These are phyloP conservation scores for Trichothecium roseum DNA, from an alignment of 2,329 filamentous ascomycete genomes.

Conservation along the genomic window DNA sequence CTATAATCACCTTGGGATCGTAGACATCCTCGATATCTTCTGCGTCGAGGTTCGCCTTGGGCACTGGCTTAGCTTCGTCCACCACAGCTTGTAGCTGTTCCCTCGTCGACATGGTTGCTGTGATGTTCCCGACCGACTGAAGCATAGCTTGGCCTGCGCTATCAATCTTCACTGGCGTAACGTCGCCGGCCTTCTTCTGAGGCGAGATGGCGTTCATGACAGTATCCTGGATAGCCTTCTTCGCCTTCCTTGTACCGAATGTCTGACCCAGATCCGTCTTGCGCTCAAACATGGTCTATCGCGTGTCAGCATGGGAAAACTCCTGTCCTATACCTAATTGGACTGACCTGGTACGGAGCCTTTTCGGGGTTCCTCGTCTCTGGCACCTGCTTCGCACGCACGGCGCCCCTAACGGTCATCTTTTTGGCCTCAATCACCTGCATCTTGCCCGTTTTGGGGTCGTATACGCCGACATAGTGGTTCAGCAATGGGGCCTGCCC, in stretches of 20 bases:
- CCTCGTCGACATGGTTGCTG: conserved; percentile 54
- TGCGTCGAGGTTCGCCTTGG: conserved; percentile 57
- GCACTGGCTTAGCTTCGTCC: conserved; percentile 62
- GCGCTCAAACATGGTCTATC: conserved; percentile 47
- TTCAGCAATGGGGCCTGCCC: conserved; percentile 33
- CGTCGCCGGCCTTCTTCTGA: conserved; percentile 21
- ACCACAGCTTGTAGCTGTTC: conserved; percentile 55
- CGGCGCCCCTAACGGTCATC: conserved; percentile 48
- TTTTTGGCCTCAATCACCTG: conserved; percentile 54
- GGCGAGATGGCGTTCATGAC: conserved; percentile 60
- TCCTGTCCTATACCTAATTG: not conserved
- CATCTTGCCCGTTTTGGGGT: conserved; percentile 47
- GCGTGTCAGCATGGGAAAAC: conserved; percentile 12
- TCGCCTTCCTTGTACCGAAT: conserved; percentile 79
- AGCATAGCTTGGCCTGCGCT: conserved; percentile 50
- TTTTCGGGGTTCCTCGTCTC: conserved; percentile 21
- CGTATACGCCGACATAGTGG: conserved; percentile 56
- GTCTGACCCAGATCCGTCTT: conserved; percentile 62
- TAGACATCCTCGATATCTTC: conserved; percentile 64
- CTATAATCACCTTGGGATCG: conserved; percentile 54
- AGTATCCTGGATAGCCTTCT: conserved; percentile 61
- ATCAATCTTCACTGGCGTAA: conserved; percentile 38
- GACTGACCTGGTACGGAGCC: conserved; percentile 16
- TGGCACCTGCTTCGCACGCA: conserved; percentile 43
- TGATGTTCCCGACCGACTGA: conserved; percentile 49